Evolutionary conservation across 805 yeast species (phyloP).

Genomic region (Lachancea cidri): DNA sequence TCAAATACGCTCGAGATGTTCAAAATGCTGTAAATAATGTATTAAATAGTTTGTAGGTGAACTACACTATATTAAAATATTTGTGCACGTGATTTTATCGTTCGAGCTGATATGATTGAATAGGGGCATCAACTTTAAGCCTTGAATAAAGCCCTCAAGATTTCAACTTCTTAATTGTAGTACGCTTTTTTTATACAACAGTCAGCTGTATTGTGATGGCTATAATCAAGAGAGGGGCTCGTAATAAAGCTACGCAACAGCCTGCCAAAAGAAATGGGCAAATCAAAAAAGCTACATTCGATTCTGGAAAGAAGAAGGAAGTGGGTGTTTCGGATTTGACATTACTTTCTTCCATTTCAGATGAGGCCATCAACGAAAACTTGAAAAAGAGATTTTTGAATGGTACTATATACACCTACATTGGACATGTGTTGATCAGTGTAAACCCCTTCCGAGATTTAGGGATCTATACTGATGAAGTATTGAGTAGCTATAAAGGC

Average conservation of each 20-base stretch:
- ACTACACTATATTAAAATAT: no score
- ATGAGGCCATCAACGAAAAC: conserved; percentile 89
- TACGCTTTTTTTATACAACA: not conserved
- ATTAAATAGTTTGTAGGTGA: no score
- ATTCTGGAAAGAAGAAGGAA: conserved; percentile 81
- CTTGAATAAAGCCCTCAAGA: not conserved
- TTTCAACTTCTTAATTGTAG: not conserved
- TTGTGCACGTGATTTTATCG: not conserved
- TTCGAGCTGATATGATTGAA: not conserved
- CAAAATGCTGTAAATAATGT: no score
- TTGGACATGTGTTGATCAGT: conserved; percentile 90
- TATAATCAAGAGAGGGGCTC: conserved; percentile 68
- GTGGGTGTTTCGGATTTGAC: conserved; percentile 98
- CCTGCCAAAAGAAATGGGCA: conserved; percentile 51
- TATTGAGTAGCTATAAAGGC: conserved; percentile 73
- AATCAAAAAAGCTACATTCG: conserved; percentile 87
- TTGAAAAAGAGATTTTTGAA: conserved; percentile 83
- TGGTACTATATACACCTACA: conserved; percentile 85
- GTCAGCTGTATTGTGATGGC: conserved; percentile 47
- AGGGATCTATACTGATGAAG: conserved; percentile 86
- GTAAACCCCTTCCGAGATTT: conserved; percentile 95
- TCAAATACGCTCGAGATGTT: no score
- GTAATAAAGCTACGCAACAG: conserved; percentile 46
- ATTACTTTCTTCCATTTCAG: conserved; percentile 78
- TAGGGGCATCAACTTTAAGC: not conserved